A percentile compares a stretch with the other conserved stretches of the same genome.
Conservation (phyloP, 2,329 filamentous ascomycete species). For the Lachnellula willkommii region DNA sequence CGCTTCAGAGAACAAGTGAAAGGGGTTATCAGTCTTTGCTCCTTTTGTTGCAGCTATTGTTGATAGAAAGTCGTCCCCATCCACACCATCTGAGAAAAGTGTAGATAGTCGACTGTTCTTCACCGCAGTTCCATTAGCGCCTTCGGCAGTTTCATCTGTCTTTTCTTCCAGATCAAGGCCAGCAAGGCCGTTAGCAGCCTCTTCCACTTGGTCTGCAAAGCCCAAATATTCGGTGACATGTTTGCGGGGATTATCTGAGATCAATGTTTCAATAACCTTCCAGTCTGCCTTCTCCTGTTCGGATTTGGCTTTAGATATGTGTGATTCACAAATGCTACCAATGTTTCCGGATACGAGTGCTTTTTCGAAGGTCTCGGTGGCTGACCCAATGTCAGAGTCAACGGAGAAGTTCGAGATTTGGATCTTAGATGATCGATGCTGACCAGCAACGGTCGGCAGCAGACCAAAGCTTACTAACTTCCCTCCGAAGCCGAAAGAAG, state of each 20-base stretch:
- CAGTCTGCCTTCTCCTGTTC: constrained; percentile 96
- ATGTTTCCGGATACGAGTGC: constrained; percentile 75
- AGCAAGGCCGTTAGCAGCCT: constrained; percentile 47
- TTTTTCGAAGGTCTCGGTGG: constrained; percentile 82
- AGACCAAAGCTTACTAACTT: constrained; percentile 75
- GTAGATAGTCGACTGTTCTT: constrained; percentile 64
- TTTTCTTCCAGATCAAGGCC: constrained; percentile 33
- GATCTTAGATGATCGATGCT: constrained; percentile 67
- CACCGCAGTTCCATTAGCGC: constrained; percentile 43
- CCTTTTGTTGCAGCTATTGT: constrained; percentile 83
- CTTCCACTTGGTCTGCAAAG: constrained; percentile 58
- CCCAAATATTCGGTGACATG: constrained; percentile 85
- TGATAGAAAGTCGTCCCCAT: constrained; percentile 80
- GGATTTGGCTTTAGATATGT: constrained; percentile 67
- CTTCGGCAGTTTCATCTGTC: constrained; percentile 41
- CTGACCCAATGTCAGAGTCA: constrained; percentile 76
- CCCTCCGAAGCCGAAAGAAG: constrained; percentile 91
- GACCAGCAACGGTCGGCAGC: constrained; percentile 52
- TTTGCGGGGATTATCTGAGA: constrained; percentile 77
- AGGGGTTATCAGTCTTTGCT: constrained; percentile 89
- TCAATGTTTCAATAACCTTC: constrained; percentile 86
- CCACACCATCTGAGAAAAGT: constrained; percentile 71
- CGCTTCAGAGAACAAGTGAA: constrained; percentile 79
- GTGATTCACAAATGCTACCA: constrained; percentile 69
- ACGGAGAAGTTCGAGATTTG: constrained; percentile 83